Conservation (phyloP, 176 grass and related monocot genomes). For the Canna indica region DNA sequence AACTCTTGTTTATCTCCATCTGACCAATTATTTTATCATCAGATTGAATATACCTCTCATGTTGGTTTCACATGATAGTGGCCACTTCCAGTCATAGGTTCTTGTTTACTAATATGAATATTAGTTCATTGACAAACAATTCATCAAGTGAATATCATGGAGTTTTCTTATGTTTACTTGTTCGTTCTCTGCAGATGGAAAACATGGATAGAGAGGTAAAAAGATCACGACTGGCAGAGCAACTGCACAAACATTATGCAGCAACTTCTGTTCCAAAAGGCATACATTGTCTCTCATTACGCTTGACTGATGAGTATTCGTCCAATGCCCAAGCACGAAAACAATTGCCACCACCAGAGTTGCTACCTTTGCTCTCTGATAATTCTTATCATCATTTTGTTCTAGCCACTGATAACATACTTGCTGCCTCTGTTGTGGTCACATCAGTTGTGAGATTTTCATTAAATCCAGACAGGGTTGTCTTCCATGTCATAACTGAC, state of each 20-base stretch:
- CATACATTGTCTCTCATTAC: constrained; percentile 87
- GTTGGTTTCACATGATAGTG: not conserved
- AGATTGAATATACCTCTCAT: not conserved
- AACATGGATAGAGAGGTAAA: constrained; percentile 88
- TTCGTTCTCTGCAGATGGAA: constrained; percentile 68
- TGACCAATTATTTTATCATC: not conserved
- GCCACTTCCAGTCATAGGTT: not conserved
- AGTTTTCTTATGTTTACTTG: not conserved
- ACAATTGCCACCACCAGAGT: constrained; percentile 80
- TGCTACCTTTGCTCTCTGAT: constrained; percentile 67
- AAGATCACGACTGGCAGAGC: constrained; percentile 71
- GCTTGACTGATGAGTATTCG: constrained; percentile 91
- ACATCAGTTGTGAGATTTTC: constrained; percentile 58
- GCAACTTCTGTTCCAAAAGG: constrained; percentile 91
- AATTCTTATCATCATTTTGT: constrained; percentile 80
- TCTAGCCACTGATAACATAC: constrained; percentile 90
- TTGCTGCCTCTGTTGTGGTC: constrained; percentile 94
- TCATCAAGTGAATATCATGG: not conserved
- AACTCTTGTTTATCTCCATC: no score
- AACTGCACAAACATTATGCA: constrained; percentile 94
- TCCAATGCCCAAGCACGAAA: constrained; percentile 95
- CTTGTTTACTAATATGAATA: no score
- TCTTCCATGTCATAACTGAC: constrained; percentile 93
- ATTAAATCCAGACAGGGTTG: constrained; percentile 65
- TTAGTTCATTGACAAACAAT: no score